Conservation (phyloP, 2,329 filamentous ascomycete genomes). For the Colletotrichum sp. region DNA sequence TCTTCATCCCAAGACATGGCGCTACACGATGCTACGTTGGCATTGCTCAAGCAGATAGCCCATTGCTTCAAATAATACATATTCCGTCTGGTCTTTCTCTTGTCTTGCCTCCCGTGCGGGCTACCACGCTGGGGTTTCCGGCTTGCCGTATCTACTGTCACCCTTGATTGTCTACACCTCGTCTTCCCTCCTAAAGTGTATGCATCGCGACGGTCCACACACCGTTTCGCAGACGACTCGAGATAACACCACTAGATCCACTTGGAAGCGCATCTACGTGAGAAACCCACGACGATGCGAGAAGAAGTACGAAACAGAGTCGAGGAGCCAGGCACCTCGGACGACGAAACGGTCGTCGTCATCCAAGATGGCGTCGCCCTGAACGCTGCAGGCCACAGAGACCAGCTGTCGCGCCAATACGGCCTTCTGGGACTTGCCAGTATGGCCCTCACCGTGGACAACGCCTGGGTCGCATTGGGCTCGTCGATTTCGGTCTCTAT, state of each 20-base stretch:
- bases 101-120: neutral
- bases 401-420: slow-evolving; percentile 69
- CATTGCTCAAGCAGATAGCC: neutral
- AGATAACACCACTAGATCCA: neutral
- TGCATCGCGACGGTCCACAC: neutral
- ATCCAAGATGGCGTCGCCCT: slow-evolving; percentile 48
- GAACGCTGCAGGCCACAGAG: slow-evolving; percentile 68
- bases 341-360: slow-evolving; percentile 36
- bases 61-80: neutral
- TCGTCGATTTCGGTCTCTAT: slow-evolving; percentile 63
- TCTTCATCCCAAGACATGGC: slow-evolving; percentile 5
- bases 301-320: neutral
- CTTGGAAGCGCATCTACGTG: neutral
- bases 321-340: slow-evolving; percentile 4
- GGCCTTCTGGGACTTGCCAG: slow-evolving; percentile 63
- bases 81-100: neutral
- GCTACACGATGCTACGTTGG: neutral
- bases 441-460: slow-evolving; percentile 66
- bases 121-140: neutral
- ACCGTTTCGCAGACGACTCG: neutral
- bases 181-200: neutral
- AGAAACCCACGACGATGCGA: neutral
- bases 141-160: neutral
- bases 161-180: neutral
- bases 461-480: slow-evolving; percentile 68